phyloP scores from a whole-genome alignment of 306 rosid species.

The Rosa rugosa region DNA sequence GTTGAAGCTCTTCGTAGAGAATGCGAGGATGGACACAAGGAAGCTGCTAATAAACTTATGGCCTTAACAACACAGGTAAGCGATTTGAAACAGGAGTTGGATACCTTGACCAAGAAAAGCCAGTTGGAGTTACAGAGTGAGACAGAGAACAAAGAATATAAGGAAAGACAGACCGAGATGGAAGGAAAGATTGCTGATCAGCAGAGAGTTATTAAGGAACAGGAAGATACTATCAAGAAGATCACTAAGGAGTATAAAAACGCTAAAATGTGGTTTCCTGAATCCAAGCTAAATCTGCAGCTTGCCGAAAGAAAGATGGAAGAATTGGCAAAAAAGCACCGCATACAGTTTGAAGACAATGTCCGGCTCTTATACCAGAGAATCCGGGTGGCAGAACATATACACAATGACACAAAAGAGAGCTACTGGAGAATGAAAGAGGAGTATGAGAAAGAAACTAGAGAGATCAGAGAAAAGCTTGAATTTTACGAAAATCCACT shows the following conservation, averaged over 20 bases:
- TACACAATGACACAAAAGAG: slow-evolving; percentile 57
- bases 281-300: slow-evolving; percentile 24
- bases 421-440: slow-evolving; percentile 35
- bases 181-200: slow-evolving; percentile 45
- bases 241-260: slow-evolving; percentile 27
- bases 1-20: slow-evolving; percentile 22
- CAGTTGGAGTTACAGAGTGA: slow-evolving; percentile 36
- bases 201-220: slow-evolving; percentile 37
- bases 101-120: slow-evolving; percentile 42
- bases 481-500: slow-evolving; percentile 33
- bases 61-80: slow-evolving; percentile 31
- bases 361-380: slow-evolving; percentile 55
- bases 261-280: slow-evolving; percentile 19
- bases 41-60: slow-evolving; percentile 36
- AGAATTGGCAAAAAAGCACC: slow-evolving; percentile 49
- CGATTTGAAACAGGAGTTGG: slow-evolving; percentile 39
- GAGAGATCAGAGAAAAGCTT: slow-evolving; percentile 37
- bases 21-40: slow-evolving; percentile 16
- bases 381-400: slow-evolving; percentile 65
- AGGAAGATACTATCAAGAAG: slow-evolving; percentile 25
- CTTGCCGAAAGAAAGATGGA: slow-evolving; percentile 54
- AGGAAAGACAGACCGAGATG: slow-evolving; percentile 2
- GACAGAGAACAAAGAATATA: slow-evolving; percentile 2
- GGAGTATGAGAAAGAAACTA: slow-evolving; percentile 47
- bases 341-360: slow-evolving; percentile 50